Percentiles rank a stretch among this genome's conserved stretches.
Conservation (phyloP, 2,329 filamentous ascomycete genomes). For the Neocatenulostroma microsporum region DNA sequence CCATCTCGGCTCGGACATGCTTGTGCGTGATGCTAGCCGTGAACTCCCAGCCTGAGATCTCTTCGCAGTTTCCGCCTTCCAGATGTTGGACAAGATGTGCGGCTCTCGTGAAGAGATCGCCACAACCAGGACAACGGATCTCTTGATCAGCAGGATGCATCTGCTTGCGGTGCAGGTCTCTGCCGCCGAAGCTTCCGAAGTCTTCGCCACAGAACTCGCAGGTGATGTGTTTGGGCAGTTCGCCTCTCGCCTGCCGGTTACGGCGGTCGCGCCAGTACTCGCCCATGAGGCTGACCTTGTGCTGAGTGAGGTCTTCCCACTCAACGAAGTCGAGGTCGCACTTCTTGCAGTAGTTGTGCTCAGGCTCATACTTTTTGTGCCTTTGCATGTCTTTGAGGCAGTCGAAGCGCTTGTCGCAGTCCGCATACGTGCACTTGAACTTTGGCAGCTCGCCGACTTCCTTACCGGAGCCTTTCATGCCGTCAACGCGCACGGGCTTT, state of each 20-base stretch:
- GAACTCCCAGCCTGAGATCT: slow-evolving; percentile 39
- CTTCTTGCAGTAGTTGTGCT: slow-evolving; percentile 39
- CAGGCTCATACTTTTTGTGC: slow-evolving; percentile 42
- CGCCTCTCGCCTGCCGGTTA: slow-evolving; percentile 13
- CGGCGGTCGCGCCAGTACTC: slow-evolving; percentile 14
- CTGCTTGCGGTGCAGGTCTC: slow-evolving; percentile 45
- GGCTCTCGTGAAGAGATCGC: slow-evolving; percentile 40
- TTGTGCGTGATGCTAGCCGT: slow-evolving; percentile 45
- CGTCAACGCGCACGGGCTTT: no score
- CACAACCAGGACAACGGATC: slow-evolving; percentile 48
- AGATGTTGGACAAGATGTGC: slow-evolving; percentile 47
- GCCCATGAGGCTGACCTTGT: slow-evolving; percentile 30
- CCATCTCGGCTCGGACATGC: slow-evolving; percentile 35
- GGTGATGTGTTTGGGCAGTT: slow-evolving; percentile 37
- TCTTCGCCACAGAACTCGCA: slow-evolving; percentile 52
- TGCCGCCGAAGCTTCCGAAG: slow-evolving; percentile 46
- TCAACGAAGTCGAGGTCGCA: slow-evolving; percentile 33
- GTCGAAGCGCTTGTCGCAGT: slow-evolving; percentile 42
- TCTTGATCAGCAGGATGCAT: slow-evolving; percentile 44
- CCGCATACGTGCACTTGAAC: slow-evolving; percentile 36
- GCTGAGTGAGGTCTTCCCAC: slow-evolving; percentile 25
- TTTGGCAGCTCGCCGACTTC: slow-evolving; percentile 17
- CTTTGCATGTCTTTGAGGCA: slow-evolving; percentile 39
- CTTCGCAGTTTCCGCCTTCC: slow-evolving; percentile 44
- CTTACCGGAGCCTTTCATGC: slow-evolving; percentile 16